A percentile compares a stretch with the other conserved stretches of the same genome.
phyloP scores from a whole-genome alignment of 306 rosid species.

The Cucumis cinereus region DNA sequence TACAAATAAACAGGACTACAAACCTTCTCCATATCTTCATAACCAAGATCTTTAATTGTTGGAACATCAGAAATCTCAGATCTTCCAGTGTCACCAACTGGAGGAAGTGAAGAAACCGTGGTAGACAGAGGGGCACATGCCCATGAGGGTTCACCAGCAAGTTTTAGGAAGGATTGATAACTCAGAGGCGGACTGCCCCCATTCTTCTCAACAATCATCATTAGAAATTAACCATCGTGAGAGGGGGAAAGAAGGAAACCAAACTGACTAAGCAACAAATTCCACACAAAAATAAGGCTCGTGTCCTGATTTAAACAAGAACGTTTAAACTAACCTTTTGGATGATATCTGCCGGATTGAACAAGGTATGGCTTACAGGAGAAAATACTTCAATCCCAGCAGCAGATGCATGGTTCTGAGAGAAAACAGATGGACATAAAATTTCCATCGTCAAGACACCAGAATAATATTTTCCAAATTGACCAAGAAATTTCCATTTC shows the following conservation, averaged over 20 bases:
- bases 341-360: constrained; percentile 62
- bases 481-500: neutral
- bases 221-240: constrained; percentile 5
- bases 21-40: constrained; percentile 49
- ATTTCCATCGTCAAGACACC: neutral
- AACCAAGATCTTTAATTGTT: constrained; percentile 64
- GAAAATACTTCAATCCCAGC: constrained; percentile 71
- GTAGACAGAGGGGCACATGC: constrained; percentile 27
- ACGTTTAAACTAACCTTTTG: constrained; percentile 36
- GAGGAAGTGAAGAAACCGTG: constrained; percentile 51
- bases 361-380: constrained; percentile 87
- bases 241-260: constrained; percentile 1
- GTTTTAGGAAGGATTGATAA: constrained; percentile 77
- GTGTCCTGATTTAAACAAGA: neutral
- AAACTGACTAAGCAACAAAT: neutral
- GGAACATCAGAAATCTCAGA: constrained; percentile 59
- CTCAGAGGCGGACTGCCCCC: constrained; percentile 86
- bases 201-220: constrained; percentile 37
- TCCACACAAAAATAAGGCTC: neutral
- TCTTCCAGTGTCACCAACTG: constrained; percentile 37
- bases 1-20: neutral
- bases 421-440: neutral
- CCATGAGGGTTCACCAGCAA: constrained; percentile 60
- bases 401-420: constrained; percentile 40
- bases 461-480: neutral